phyloP scores from a whole-genome alignment of 768 basidiomycete species.

The Naganishia antarctica region DNA sequence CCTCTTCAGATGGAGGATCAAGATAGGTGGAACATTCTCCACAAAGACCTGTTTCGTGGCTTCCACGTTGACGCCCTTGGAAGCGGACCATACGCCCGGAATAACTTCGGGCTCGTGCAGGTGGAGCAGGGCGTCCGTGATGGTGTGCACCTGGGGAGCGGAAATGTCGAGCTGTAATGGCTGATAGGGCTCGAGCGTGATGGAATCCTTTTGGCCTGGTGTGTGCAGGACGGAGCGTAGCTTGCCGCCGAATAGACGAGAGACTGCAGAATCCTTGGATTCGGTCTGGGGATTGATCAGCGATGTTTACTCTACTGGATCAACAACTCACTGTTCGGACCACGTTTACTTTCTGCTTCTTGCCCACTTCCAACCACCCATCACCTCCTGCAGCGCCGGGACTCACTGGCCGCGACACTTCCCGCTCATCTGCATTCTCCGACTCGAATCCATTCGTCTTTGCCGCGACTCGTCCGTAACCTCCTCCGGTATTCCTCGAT shows the following conservation, averaged over 20 bases:
- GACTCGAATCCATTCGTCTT: slow-evolving; percentile 41
- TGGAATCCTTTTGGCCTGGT: slow-evolving; percentile 73
- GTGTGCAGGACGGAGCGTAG: slow-evolving; percentile 76
- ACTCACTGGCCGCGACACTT: slow-evolving; percentile 44
- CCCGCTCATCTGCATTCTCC: slow-evolving; percentile 32
- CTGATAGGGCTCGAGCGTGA: slow-evolving; percentile 86
- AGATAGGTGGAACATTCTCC: slow-evolving; percentile 73
- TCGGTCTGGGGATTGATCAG: slow-evolving; percentile 57
- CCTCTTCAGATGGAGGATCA: slow-evolving; percentile 83
- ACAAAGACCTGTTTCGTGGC: slow-evolving; percentile 70
- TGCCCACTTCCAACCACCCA: slow-evolving; percentile 91
- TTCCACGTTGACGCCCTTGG: slow-evolving; percentile 61
- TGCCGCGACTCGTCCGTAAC: slow-evolving; percentile 45
- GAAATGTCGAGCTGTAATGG: slow-evolving; percentile 81
- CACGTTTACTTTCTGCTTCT: slow-evolving; percentile 70
- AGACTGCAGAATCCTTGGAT: slow-evolving; percentile 77
- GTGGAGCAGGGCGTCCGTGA: slow-evolving; percentile 74
- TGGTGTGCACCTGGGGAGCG: slow-evolving; percentile 68
- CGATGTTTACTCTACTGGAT: neutral
- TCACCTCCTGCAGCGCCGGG: slow-evolving; percentile 54
- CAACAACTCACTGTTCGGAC: slow-evolving; percentile 67
- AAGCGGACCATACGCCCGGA: slow-evolving; percentile 60
- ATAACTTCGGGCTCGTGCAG: slow-evolving; percentile 76
- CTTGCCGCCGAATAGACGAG: slow-evolving; percentile 87
- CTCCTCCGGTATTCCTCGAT: slow-evolving; percentile 27